A percentile compares a stretch with the other conserved stretches of the same genome.
These are phyloP conservation scores for Dioscorea alata DNA, from an alignment of 106 monocot genomes.

Conservation along the genomic window DNA sequence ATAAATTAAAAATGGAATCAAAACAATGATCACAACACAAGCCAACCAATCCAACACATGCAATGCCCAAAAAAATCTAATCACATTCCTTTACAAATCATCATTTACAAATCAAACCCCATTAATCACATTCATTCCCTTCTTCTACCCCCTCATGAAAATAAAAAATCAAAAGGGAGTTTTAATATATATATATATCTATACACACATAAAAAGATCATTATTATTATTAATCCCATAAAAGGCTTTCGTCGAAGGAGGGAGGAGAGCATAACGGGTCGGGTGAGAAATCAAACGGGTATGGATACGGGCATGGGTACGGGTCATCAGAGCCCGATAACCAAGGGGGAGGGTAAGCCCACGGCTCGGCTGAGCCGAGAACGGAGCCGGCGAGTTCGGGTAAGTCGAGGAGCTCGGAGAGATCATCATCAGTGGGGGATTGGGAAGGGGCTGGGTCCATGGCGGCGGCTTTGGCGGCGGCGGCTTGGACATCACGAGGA, in stretches of 20 bases:
- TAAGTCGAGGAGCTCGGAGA: constrained; percentile 40
- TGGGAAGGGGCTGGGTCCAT: constrained; percentile 13
- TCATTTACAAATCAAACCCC: background rate
- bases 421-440: constrained; percentile 10
- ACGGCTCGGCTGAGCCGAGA: background rate
- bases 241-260: background rate
- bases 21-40: background rate
- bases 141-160: background rate
- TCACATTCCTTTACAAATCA: background rate
- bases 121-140: background rate
- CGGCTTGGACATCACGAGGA: constrained; percentile 37
- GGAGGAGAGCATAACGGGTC: background rate
- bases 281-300: background rate
- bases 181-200: background rate
- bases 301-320: no score
- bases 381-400: constrained; percentile 18
- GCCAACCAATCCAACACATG: background rate
- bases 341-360: background rate
- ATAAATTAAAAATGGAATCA: no score
- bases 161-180: background rate
- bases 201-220: background rate
- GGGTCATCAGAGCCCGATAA: background rate
- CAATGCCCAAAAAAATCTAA: background rate
- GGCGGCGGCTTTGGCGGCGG: constrained; percentile 36
- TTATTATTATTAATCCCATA: background rate